phyloP scores from a whole-genome alignment of 257 asterid genomes.

The Solanum chmielewskii region DNA sequence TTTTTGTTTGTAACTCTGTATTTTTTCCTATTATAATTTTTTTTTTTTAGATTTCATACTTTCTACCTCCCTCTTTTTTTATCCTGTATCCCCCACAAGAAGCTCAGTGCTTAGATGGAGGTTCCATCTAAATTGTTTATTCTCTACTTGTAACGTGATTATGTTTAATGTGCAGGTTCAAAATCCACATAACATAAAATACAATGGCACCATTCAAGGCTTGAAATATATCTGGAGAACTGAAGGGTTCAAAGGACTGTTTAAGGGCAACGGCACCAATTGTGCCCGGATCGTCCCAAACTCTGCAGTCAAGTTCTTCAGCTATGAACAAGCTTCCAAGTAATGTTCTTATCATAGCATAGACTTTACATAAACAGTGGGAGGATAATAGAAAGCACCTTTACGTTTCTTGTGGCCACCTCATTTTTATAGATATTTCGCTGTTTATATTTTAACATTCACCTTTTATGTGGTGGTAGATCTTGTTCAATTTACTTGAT shows the following conservation, averaged over 20 bases:
- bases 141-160: neutral
- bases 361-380: neutral
- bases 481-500: neutral
- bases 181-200: slow-evolving; percentile 78
- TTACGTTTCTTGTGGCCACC: neutral
- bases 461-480: neutral
- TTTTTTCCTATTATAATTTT: neutral
- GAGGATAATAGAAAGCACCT: neutral
- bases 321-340: slow-evolving; percentile 99
- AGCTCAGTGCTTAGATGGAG: neutral
- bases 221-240: slow-evolving; percentile 71
- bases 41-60: neutral
- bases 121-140: neutral
- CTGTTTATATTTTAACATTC: neutral
- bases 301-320: slow-evolving; percentile 98
- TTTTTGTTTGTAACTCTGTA: neutral
- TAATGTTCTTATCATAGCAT: slow-evolving; percentile 4
- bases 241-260: slow-evolving; percentile 74
- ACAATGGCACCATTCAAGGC: slow-evolving; percentile 82
- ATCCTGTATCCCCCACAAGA: neutral
- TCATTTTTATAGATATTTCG: neutral
- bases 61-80: neutral
- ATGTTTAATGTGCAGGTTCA: slow-evolving; percentile 52
- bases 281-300: slow-evolving; percentile 93
- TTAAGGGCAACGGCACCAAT: slow-evolving; percentile 86